phyloP scores from a whole-genome alignment of 371 early-diverging fungal species.

The Apophysomyces variabilis region DNA sequence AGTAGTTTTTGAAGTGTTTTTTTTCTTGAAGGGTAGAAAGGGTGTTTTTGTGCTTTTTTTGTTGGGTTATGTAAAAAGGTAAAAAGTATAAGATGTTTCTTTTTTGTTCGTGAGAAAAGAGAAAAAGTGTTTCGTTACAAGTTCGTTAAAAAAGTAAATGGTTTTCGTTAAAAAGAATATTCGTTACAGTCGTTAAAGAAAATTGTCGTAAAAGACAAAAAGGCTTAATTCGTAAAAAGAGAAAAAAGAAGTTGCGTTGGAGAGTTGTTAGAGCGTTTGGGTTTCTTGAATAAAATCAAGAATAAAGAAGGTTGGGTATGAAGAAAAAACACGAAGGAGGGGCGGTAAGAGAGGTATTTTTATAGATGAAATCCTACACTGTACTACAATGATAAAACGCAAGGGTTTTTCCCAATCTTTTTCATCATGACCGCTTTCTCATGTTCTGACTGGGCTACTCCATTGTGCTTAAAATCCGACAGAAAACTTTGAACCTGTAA shows the following conservation, averaged over 20 bases:
- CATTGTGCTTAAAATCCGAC: neutral
- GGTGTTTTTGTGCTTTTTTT: too few species aligned
- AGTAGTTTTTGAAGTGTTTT: neutral
- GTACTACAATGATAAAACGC: slow-evolving; percentile 8
- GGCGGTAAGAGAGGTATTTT: neutral
- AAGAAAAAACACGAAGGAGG: neutral
- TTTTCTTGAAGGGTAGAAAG: too few species aligned
- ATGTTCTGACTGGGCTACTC: neutral
- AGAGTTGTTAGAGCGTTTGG: neutral
- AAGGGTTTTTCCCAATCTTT: neutral
- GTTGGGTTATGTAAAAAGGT: neutral
- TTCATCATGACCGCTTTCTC: neutral
- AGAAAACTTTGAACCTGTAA: neutral
- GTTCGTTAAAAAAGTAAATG: neutral
- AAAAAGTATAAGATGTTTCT: neutral
- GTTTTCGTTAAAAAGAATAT: neutral
- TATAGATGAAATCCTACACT: neutral
- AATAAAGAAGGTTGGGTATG: neutral
- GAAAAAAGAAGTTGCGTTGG: slow-evolving; percentile 1
- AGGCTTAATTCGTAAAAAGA: neutral
- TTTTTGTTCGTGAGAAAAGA: neutral
- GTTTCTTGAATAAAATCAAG: slow-evolving; percentile 8
- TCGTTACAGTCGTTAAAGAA: slow-evolving; percentile 6
- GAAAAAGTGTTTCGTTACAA: too few species aligned
- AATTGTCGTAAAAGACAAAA: slow-evolving; percentile 4